Base-by-base conservation (phyloP, 1,284 basidiomycete species). In the Puccinia triticina region DNA sequence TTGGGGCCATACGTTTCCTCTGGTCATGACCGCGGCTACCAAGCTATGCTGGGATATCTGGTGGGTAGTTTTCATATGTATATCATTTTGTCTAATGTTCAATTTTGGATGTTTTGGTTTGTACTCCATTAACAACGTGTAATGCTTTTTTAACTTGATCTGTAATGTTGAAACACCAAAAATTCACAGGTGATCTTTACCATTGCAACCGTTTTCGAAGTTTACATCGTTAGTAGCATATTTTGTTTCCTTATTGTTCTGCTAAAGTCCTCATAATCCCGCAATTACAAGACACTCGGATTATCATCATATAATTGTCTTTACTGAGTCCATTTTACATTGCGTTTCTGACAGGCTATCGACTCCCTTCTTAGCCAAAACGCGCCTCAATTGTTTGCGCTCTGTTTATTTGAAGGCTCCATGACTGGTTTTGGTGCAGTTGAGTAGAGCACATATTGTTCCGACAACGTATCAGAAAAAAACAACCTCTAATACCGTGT, bases 351-450 rank as follows among this genome's bases (percentile, higher is more conserved):
- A 64, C 40, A 80, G 77, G 66, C 77, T 26, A 72, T 80, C 55
- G 77, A 80, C 40, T 80, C 77, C 21, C 67, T 80, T 43, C 46
- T 74, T 0, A 73, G 48, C 32, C 67, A 74, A 74, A 81, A 81
- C n/a, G 53, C 67, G n/a, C 57, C 37, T 23, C 79, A 81, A 55
- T 29, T 81, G 7, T 43, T 81, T 34, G 79, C 69, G 23, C 69
- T 81, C 14, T 74, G 79, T 40, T 23, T 81, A 21, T 81, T 81
- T 43, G 57, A 81, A 59, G 59, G 57, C 11, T 29, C 59, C n/a
- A 81, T 74, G 79, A 53, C 50, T 64, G 79, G 46, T 57, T 81
- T 72, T 40, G 79, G 79, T 16, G 40, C 71, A 50, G 79, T 81
- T 59, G 26, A 71, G 67, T 55, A 1, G n/a, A 12, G 37, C 7